Percentiles rank a stretch among this genome's conserved stretches.
Evolutionary conservation across 169 alveolate genomes (phyloP).

Genomic region (Cryptosporidium sp.): DNA sequence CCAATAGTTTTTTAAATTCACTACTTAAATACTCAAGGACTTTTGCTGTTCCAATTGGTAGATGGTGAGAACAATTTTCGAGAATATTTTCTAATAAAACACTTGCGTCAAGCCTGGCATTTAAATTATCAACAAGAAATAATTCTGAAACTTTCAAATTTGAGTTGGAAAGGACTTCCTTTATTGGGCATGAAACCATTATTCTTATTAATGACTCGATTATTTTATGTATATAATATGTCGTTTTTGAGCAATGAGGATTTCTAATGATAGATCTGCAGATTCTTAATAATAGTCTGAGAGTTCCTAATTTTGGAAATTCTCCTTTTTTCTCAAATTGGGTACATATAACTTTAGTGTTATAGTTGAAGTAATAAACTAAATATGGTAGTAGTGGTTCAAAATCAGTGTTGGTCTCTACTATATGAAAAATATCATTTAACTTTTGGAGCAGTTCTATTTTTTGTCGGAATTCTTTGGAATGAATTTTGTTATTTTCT

Average conservation of each 20-base stretch:
- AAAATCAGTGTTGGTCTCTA: constrained; percentile 29
- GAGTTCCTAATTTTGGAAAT: constrained; percentile 44
- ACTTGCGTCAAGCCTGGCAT: constrained; percentile 58
- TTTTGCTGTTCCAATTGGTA: constrained; percentile 42
- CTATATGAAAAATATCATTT: background rate
- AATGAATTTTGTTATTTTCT: background rate
- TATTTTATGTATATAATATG: constrained; percentile 40
- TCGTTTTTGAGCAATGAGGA: constrained; percentile 31
- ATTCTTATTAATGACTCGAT: constrained; percentile 53
- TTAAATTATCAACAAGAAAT: constrained; percentile 28
- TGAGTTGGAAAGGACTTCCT: background rate
- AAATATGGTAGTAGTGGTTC: constrained; percentile 50
- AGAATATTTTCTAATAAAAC: constrained; percentile 30
- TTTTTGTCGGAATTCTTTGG: background rate
- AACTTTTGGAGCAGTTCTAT: constrained; percentile 1
- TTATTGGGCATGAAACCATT: constrained; percentile 35
- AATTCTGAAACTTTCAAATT: background rate
- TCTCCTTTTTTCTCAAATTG: constrained; percentile 25
- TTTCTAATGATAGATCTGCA: constrained; percentile 28
- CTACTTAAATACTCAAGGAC: background rate
- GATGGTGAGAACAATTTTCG: background rate
- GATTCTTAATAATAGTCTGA: constrained; percentile 20
- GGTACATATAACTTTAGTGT: constrained; percentile 6
- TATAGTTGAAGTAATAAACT: constrained; percentile 26
- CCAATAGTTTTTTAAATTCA: constrained; percentile 16